These are phyloP conservation scores for Ogataea nakhonphanomensis DNA, from an alignment of 805 yeast genomes.

Conservation along the genomic window DNA sequence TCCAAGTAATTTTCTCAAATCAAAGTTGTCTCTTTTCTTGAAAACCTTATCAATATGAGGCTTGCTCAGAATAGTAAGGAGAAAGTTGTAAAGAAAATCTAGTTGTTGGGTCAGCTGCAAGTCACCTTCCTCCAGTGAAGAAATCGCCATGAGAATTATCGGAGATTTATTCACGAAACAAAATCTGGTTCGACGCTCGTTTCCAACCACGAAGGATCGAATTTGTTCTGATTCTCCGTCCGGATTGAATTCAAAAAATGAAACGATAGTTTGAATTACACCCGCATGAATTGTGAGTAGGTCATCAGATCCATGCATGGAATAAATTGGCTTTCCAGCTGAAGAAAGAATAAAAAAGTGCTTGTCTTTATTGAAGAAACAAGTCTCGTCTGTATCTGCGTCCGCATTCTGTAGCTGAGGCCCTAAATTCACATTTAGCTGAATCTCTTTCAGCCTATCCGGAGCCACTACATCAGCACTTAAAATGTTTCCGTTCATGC, in stretches of 20 bases:
- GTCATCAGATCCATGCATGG: conserved; percentile 71
- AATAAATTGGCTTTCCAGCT: conserved; percentile 87
- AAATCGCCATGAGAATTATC: conserved; percentile 67
- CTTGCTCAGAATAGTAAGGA: conserved; percentile 80
- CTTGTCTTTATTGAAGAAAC: conserved; percentile 42
- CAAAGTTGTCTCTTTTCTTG: conserved; percentile 71
- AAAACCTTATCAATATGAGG: conserved; percentile 71
- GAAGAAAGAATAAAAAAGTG: conserved; percentile 76
- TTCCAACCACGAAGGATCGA: conserved; percentile 49
- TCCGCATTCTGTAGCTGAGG: conserved; percentile 28
- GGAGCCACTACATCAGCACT: conserved; percentile 18
- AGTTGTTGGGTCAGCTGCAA: conserved; percentile 58
- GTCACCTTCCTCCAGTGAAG: conserved; percentile 52
- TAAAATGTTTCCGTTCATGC: conserved; percentile 25
- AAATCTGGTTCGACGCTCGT: conserved; percentile 41
- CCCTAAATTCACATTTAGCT: conserved; percentile 21
- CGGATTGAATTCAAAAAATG: conserved; percentile 54
- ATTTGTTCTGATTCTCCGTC: conserved; percentile 36
- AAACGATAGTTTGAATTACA: conserved; percentile 72
- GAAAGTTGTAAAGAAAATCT: conserved; percentile 67
- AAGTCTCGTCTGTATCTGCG: conserved; percentile 24
- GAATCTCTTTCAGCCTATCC: conserved; percentile 8
- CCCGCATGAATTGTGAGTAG: conserved; percentile 71
- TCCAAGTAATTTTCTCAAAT: conserved; percentile 70
- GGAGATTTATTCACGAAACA: conserved; percentile 65